These are phyloP conservation scores for Ilyonectria mors-panacis DNA, from an alignment of 2,329 filamentous ascomycete genomes.

Conservation along the genomic window DNA sequence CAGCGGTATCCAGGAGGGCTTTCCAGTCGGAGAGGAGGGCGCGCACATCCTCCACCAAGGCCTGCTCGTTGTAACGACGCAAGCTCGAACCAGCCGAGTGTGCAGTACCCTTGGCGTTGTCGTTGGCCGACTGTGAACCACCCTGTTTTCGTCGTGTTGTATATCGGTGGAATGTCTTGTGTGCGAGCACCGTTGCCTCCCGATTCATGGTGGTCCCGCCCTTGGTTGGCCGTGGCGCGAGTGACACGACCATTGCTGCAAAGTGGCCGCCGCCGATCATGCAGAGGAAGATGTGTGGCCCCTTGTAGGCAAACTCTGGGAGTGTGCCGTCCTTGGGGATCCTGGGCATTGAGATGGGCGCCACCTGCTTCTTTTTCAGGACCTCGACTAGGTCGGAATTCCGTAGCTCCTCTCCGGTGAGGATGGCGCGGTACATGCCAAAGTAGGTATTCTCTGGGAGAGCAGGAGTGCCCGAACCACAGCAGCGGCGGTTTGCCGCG, in stretches of 20 bases:
- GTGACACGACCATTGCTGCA: constrained; percentile 93
- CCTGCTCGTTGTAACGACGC: constrained; percentile 94
- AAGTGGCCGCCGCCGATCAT: constrained; percentile 99
- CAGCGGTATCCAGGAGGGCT: constrained; percentile 83
- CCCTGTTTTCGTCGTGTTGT: constrained; percentile 97
- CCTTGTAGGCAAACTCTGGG: constrained; percentile 71
- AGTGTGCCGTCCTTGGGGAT: constrained; percentile 71
- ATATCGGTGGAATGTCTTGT: constrained; percentile 98
- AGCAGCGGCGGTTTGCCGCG: constrained; percentile 81
- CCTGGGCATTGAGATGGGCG: constrained; percentile 69
- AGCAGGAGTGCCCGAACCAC: constrained; percentile 85
- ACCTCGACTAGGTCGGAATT: constrained; percentile 74
- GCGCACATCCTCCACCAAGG: constrained; percentile 89
- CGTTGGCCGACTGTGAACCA: constrained; percentile 93
- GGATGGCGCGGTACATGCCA: constrained; percentile 87
- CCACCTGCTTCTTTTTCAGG: constrained; percentile 83
- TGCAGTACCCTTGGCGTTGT: constrained; percentile 92
- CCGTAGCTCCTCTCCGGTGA: constrained; percentile 79
- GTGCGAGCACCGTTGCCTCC: constrained; percentile 89
- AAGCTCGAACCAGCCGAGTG: constrained; percentile 94
- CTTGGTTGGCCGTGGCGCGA: constrained; percentile 84
- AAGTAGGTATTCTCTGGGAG: constrained; percentile 85
- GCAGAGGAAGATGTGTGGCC: constrained; percentile 93
- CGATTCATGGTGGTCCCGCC: constrained; percentile 80
- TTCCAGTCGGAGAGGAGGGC: constrained; percentile 88